Evolutionary conservation across 176 grass and related monocot species (phyloP).

Genomic region (Aegilops sharonensis): DNA sequence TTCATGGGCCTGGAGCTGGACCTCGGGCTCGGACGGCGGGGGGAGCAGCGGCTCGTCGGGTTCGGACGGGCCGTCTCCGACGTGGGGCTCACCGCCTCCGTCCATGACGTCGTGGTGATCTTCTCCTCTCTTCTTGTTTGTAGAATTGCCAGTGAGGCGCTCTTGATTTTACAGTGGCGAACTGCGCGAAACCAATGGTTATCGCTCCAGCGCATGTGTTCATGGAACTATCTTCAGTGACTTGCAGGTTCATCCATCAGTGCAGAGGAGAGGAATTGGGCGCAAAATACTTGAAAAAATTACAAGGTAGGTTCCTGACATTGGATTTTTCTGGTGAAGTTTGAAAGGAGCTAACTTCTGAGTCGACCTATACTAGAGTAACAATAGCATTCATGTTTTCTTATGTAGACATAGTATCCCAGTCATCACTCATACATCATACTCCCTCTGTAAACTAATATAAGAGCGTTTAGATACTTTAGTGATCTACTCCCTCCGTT

Average conservation of each 20-base stretch:
- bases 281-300: conserved; percentile 80
- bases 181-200: neutral
- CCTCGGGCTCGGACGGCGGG: neutral
- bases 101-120: conserved; percentile 90
- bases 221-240: conserved; percentile 58
- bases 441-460: no score
- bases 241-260: conserved; percentile 79
- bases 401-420: neutral
- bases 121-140: conserved; percentile 6
- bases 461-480: no score
- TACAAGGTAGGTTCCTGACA: conserved; percentile 43
- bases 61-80: conserved; percentile 87
- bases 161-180: neutral
- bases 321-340: neutral
- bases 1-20: conserved; percentile 36
- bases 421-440: no score
- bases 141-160: neutral
- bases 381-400: no score
- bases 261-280: conserved; percentile 83
- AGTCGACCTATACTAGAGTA: no score
- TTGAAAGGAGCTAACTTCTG: neutral
- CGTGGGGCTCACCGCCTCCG: conserved; percentile 74
- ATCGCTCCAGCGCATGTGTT: conserved; percentile 15
- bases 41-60: conserved; percentile 54
- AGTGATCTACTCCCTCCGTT: no score